These are phyloP conservation scores for Nakataea oryzae DNA, from an alignment of 2,329 filamentous ascomycete species.

Conservation along the genomic window DNA sequence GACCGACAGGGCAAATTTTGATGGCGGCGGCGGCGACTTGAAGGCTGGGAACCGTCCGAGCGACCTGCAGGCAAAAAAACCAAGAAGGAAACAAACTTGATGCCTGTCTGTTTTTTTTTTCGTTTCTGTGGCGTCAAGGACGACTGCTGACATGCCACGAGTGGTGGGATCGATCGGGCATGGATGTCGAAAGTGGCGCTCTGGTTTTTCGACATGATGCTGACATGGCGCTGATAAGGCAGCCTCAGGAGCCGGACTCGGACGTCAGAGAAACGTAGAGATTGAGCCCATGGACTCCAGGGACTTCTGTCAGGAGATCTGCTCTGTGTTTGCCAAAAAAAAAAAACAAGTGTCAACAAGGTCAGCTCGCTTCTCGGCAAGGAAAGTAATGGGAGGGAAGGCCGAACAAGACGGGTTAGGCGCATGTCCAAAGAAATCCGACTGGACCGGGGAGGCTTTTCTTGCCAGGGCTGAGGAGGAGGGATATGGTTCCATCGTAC, in stretches of 20 bases:
- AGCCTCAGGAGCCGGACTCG: neutral
- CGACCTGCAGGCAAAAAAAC: neutral
- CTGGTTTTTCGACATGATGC: neutral
- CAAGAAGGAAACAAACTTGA: neutral
- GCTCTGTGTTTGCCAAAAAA: neutral
- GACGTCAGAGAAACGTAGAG: neutral
- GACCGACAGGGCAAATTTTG: too few species aligned
- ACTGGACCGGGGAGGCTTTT: too few species aligned
- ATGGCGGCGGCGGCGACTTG: too few species aligned
- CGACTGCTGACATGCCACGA: neutral
- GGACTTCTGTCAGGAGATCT: neutral
- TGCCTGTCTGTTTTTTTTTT: too few species aligned
- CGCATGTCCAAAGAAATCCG: too few species aligned
- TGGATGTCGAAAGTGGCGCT: neutral
- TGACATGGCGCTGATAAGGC: neutral
- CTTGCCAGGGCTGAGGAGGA: neutral
- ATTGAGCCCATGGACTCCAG: neutral
- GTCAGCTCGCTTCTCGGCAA: neutral
- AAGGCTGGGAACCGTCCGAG: too few species aligned
- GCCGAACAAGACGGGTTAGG: too few species aligned
- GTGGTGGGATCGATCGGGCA: neutral
- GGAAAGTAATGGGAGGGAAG: too few species aligned
- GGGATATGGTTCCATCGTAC: too few species aligned
- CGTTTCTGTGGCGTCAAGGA: neutral
- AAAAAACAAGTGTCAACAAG: neutral